These are phyloP conservation scores for Ustilago vetiveriae DNA, from an alignment of 1,284 basidiomycete genomes.

Conservation along the genomic window DNA sequence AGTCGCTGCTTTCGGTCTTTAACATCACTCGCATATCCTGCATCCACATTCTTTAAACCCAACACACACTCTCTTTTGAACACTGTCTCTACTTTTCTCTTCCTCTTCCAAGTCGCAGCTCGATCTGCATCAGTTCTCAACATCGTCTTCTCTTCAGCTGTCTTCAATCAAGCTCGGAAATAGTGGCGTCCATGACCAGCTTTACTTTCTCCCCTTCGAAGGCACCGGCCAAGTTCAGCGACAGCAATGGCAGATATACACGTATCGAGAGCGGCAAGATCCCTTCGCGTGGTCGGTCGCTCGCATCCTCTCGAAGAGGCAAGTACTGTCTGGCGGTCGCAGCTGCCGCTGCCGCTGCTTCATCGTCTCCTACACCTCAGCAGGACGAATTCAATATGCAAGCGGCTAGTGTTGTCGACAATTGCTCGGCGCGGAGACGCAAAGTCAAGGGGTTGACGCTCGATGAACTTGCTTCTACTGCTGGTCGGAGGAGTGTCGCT, in stretches of 20 bases:
- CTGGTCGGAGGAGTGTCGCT: slow-evolving; percentile 32
- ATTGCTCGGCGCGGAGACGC: neutral
- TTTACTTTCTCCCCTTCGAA: slow-evolving; percentile 29
- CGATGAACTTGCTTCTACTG: slow-evolving; percentile 22
- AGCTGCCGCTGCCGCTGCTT: slow-evolving; percentile 16
- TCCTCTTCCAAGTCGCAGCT: neutral
- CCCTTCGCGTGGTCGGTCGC: slow-evolving; percentile 33
- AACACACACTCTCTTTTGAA: neutral
- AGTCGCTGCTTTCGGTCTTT: slow-evolving; percentile 1
- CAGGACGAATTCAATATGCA: slow-evolving; percentile 13
- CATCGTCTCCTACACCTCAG: neutral
- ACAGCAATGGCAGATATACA: slow-evolving; percentile 38
- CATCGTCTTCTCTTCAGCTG: too few relatives aligned
- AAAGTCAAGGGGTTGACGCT: slow-evolving; percentile 7
- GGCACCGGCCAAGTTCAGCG: slow-evolving; percentile 32
- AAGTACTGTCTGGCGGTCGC: slow-evolving; percentile 35
- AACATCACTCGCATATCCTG: slow-evolving; percentile 10
- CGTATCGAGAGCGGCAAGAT: slow-evolving; percentile 38
- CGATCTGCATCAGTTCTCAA: neutral
- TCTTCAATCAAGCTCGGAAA: too few relatives aligned
- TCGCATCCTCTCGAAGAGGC: slow-evolving; percentile 22
- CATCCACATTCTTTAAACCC: slow-evolving; percentile 1
- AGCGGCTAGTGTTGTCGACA: slow-evolving; percentile 18
- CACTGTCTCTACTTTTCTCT: neutral
- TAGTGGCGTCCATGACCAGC: slow-evolving; percentile 16